Conservation (phyloP, 2,329 filamentous ascomycete species). For the Capronia coronata region DNA sequence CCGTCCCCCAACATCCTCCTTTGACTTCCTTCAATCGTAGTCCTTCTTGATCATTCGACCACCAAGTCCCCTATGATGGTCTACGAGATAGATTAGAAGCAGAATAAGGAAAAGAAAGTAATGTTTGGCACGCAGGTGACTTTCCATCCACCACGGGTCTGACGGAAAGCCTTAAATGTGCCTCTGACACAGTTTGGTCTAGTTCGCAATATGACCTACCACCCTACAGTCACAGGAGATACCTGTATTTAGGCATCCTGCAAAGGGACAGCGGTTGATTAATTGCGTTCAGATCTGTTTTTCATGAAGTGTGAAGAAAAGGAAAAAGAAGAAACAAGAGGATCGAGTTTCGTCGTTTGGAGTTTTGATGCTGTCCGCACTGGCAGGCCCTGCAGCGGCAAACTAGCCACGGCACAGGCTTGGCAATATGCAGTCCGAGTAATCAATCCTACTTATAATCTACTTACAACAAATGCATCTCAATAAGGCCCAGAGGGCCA, state of each 20-base stretch:
- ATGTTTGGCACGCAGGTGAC: constrained; percentile 29
- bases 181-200: constrained; percentile 22
- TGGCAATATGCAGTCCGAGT: no score
- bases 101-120: constrained; percentile 3
- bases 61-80: no score
- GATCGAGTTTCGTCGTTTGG: not conserved
- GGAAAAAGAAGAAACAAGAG: constrained; percentile 6
- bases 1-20: no score
- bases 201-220: constrained; percentile 30
- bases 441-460: no score
- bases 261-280: constrained; percentile 27
- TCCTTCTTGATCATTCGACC: no score
- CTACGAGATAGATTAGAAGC: no score
- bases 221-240: constrained; percentile 18
- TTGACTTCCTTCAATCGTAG: no score
- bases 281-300: constrained; percentile 25
- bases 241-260: constrained; percentile 3
- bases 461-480: no score
- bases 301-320: constrained; percentile 26
- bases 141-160: constrained; percentile 21
- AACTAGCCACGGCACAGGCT: no score
- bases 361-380: constrained; percentile 11
- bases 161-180: constrained; percentile 26
- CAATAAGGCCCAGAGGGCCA: not conserved
- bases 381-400: no score